Evolutionary conservation across 768 basidiomycete genomes (phyloP), one percentile per base, ranked within the genome.

Genomic region (Boletus sensibilis): DNA sequence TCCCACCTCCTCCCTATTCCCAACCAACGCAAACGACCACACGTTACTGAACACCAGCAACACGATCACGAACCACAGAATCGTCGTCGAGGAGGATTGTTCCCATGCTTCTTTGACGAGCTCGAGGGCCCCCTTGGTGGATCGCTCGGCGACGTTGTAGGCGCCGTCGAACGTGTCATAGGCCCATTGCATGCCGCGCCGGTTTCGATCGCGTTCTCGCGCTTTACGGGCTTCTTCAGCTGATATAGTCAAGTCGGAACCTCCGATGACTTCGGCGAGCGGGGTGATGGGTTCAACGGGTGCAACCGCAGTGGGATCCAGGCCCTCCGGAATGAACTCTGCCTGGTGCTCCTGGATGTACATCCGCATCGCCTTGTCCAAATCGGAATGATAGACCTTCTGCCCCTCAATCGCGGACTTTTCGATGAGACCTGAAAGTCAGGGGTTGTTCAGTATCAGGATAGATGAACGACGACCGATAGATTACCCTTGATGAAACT

Each of bases 321-420:
- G 72, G 14, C 92, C 94, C 55, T 87, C 90, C 0, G 91, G 88
- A 48, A 93, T 73, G 73, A 98, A 98, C 74, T 99, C 96, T 57
- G 84, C 79, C 60, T 88, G 84, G 72, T 98, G 94, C 51, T 88
- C 87, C 58, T 86, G 81, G 68, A 98, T 97, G 77, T 98, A 98
- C 47, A 73, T 74, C 38, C 92, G 82, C 87, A 98, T 95, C 4
- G 85, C 85, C 61, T 78, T 81, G 62, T 94, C 92, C 10, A 98
- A 80, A 42, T 92, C 94, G 10, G 70, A 67, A 68, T 97, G 92
- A 66, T 94, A 96, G 33, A 79, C 76, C 70, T 87, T 94, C 68
- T 98, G 96, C 5, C 96, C 96, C 14, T 96, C 94, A 34, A 98
- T 86, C 12, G 85, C 88, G 2, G 91, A 92, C 59, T 82, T 86